Conservation (phyloP, 108 stramenopile species). For the Fragilaria radians region DNA sequence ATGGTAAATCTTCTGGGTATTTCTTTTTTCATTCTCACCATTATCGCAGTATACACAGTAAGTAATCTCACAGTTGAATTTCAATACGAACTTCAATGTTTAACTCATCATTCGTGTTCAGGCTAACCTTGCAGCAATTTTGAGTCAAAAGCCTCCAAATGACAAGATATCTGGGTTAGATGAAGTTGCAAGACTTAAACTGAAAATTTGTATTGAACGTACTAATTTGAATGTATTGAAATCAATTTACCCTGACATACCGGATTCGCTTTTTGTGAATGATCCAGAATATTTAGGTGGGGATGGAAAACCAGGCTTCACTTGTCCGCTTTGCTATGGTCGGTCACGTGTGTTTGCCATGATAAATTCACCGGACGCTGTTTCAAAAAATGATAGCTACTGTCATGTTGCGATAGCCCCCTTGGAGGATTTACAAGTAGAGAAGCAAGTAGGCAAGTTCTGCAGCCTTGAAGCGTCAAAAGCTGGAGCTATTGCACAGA, state of each 20-base stretch:
- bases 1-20: slow-evolving; percentile 13
- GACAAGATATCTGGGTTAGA: slow-evolving; percentile 2
- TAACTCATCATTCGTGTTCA: no score
- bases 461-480: no score
- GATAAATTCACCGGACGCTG: no score
- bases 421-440: slow-evolving; percentile 19
- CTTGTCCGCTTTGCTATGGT: slow-evolving; percentile 7
- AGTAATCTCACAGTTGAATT: no score
- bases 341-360: no score
- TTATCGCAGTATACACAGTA: slow-evolving; percentile 21
- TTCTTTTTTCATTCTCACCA: slow-evolving; percentile 20
- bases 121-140: slow-evolving; percentile 22
- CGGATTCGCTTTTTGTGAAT: slow-evolving; percentile 1
- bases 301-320: slow-evolving; percentile 19
- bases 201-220: slow-evolving; percentile 16
- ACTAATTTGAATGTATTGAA: slow-evolving; percentile 4
- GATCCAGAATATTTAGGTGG: slow-evolving; percentile 11
- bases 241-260: neutral
- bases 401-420: slow-evolving; percentile 21
- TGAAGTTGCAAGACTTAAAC: slow-evolving; percentile 8
- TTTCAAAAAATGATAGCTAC: slow-evolving; percentile 3
- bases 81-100: no score
- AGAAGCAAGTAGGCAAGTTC: slow-evolving; percentile 12
- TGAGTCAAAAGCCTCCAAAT: slow-evolving; percentile 1
- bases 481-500: slow-evolving; percentile 2